Evolutionary conservation across 257 asterid species (phyloP).

Genomic region (Perilla frutescens): DNA sequence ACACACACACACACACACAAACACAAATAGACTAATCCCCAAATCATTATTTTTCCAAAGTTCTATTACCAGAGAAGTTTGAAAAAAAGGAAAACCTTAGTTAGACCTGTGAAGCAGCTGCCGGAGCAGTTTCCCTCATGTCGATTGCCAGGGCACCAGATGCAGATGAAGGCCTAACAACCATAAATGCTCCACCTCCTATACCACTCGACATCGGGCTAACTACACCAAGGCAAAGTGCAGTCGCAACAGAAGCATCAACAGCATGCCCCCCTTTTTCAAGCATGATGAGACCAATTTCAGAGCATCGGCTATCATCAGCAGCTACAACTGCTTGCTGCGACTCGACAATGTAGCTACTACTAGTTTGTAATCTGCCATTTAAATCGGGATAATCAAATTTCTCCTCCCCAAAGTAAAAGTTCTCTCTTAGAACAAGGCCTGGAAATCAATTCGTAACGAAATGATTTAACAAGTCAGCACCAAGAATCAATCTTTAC

Average conservation of each 20-base stretch:
- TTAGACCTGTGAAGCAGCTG: constrained; percentile 75
- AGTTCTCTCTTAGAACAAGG: constrained; percentile 34
- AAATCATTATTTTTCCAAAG: not conserved
- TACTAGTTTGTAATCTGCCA: constrained; percentile 17
- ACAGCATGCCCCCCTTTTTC: constrained; percentile 85
- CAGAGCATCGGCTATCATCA: constrained; percentile 87
- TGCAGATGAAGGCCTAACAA: constrained; percentile 61
- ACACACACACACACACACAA: not conserved
- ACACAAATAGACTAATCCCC: constrained; percentile 14
- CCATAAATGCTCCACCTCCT: constrained; percentile 93
- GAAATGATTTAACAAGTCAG: not conserved
- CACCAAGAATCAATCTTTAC: not conserved
- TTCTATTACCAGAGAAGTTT: not conserved
- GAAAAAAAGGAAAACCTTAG: constrained; percentile 4
- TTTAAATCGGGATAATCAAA: constrained; percentile 29
- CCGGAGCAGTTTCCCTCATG: constrained; percentile 93
- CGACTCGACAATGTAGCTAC: constrained; percentile 56
- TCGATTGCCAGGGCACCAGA: constrained; percentile 64
- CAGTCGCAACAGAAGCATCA: constrained; percentile 88
- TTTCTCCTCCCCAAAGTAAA: constrained; percentile 26
- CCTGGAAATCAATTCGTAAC: constrained; percentile 26
- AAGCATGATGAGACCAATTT: constrained; percentile 65
- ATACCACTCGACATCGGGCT: constrained; percentile 77
- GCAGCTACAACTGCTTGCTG: constrained; percentile 78
- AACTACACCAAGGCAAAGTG: constrained; percentile 84